Conservation (phyloP, 2,329 filamentous ascomycete genomes). For the Xylariaceae sp. region DNA sequence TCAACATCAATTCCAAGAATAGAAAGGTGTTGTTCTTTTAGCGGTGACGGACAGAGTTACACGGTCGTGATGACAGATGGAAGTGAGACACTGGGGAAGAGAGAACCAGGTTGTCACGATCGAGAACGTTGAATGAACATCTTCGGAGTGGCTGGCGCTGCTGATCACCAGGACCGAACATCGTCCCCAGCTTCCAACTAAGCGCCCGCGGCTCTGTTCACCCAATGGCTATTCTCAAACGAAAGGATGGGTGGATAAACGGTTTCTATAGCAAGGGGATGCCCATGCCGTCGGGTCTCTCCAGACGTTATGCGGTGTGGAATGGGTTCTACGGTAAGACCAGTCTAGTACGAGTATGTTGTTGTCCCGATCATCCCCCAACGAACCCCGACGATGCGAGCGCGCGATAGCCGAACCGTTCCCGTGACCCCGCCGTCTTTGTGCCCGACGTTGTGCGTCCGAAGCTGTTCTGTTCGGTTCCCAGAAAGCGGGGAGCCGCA, state of each 20-base stretch:
- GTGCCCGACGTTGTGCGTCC: background rate
- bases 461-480: background rate
- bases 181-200: background rate
- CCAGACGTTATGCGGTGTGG: too few relatives aligned
- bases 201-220: background rate
- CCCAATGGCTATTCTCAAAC: background rate
- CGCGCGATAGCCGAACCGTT: background rate
- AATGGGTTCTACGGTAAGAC: too few relatives aligned
- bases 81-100: background rate
- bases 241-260: too few relatives aligned
- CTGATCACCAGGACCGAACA: background rate
- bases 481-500: background rate
- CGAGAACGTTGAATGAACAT: background rate
- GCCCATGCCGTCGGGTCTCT: too few relatives aligned
- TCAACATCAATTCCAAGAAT: background rate
- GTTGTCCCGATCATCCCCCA: background rate
- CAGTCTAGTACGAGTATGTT: too few relatives aligned
- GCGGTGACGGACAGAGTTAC: background rate
- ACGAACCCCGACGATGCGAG: background rate
- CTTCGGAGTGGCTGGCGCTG: background rate
- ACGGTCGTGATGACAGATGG: background rate
- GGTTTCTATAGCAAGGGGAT: too few relatives aligned
- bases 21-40: background rate
- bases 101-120: background rate
- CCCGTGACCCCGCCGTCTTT: background rate